These are phyloP conservation scores for Cyberlindnera mycetangii DNA, from an alignment of 805 yeast species.

Conservation along the genomic window DNA sequence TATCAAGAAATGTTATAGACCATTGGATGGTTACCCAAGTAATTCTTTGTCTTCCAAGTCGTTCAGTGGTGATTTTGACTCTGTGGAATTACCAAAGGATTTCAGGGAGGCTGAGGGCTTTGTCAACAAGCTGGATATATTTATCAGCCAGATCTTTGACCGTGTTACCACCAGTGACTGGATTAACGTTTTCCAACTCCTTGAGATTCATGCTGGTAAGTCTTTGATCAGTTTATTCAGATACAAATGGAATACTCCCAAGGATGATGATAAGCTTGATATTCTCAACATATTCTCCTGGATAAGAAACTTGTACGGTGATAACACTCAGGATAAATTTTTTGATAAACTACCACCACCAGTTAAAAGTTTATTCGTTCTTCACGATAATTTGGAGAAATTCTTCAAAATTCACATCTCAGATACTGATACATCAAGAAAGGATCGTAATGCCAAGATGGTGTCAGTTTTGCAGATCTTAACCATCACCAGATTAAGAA, in stretches of 20 bases:
- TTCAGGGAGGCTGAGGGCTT: constrained; percentile 54
- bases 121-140: constrained; percentile 58
- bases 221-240: constrained; percentile 56
- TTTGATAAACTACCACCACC: constrained; percentile 62
- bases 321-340: constrained; percentile 39
- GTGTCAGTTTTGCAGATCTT: constrained; percentile 61
- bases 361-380: constrained; percentile 58
- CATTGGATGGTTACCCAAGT: constrained; percentile 32
- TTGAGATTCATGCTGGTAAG: constrained; percentile 67
- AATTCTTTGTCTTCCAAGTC: constrained; percentile 4
- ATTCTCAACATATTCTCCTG: constrained; percentile 70
- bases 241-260: constrained; percentile 35
- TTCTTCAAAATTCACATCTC: constrained; percentile 64
- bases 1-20: constrained; percentile 68
- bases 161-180: constrained; percentile 69
- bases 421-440: constrained; percentile 54
- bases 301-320: constrained; percentile 54
- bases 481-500: constrained; percentile 63
- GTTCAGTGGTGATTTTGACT: constrained; percentile 5
- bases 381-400: constrained; percentile 64
- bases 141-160: constrained; percentile 54
- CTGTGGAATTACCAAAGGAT: constrained; percentile 32
- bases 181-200: constrained; percentile 67
- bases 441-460: constrained; percentile 68
- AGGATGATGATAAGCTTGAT: constrained; percentile 49